These are phyloP conservation scores for Mallotus repandus DNA, from an alignment of 441 rosid species.

Conservation along the genomic window DNA sequence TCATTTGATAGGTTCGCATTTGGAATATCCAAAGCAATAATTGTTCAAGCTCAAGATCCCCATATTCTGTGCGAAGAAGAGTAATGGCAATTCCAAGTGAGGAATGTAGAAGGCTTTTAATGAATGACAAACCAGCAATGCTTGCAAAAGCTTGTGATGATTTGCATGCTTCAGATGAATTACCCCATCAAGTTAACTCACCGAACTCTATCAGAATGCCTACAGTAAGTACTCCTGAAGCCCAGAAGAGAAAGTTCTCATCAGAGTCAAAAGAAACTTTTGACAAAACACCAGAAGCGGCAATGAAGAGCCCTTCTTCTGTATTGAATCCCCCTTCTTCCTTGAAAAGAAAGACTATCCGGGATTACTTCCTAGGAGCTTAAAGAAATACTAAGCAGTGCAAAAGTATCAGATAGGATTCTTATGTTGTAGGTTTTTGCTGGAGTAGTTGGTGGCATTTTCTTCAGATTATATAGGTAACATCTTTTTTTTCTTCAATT, in stretches of 20 bases:
- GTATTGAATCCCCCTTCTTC: constrained; percentile 87
- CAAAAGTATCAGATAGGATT: neutral
- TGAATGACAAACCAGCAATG: constrained; percentile 32
- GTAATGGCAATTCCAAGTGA: constrained; percentile 56
- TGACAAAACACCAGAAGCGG: constrained; percentile 63
- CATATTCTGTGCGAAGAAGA: constrained; percentile 59
- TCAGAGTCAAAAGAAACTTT: constrained; percentile 34
- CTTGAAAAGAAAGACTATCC: constrained; percentile 74
- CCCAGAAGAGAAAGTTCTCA: constrained; percentile 41
- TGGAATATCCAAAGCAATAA: constrained; percentile 59
- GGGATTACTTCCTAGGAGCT: constrained; percentile 72
- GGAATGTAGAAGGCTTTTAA: constrained; percentile 40
- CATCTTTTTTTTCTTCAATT: neutral
- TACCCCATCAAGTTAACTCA: constrained; percentile 23
- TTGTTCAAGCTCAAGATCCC: constrained; percentile 37
- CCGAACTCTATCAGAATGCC: constrained; percentile 30
- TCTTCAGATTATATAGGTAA: constrained; percentile 7
- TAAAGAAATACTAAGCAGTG: neutral
- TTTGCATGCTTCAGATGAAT: constrained; percentile 27
- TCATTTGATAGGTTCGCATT: constrained; percentile 53
- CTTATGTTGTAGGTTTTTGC: neutral
- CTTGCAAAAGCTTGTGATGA: constrained; percentile 31
- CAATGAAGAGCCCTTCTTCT: constrained; percentile 67
- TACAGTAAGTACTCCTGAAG: constrained; percentile 55
- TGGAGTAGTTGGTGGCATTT: neutral